Base-by-base conservation (phyloP, 2,329 filamentous ascomycete genomes). In the Fusarium aywerte region DNA sequence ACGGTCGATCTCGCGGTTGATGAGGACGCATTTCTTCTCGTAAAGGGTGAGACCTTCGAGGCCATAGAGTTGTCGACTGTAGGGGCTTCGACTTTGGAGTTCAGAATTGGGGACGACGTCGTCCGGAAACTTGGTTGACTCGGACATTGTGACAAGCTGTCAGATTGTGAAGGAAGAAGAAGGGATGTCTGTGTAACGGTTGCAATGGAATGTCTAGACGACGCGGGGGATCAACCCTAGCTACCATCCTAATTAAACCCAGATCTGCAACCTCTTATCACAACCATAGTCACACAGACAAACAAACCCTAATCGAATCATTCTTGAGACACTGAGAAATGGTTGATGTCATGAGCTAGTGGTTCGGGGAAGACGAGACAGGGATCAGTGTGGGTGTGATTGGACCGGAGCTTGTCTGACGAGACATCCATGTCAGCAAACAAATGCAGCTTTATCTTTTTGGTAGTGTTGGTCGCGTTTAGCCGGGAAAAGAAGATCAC, bases 1-100 rank as follows among this genome's bases (percentile, higher is more conserved):
- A 35, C 72, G 65, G 55, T 86, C 82, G 58, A 86, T 82, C 72
- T 85, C 84, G 12, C 65, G 76, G 62, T 78, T 77, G 55, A 78
- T 58, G 4, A 78, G 73, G 29, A 75, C 68, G 56, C 76, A 77
- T 60, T 78, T 78, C 55, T 77, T 75, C 58, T 78, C 75, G 66
- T 77, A 76, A 1, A 77, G 67, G 1, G 73, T 71, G 8, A 77
- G 49, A 8, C 73, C 72, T 1, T 75, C 66, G 38, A 76, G 67
- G 16, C 57, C 32, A 5, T 64, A 3, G 6, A 62, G 52, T 3
- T 16, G 39, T 12, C 25, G 16, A 15, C 39, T 16, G 10, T 27
- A 42, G 10, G 49, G 18, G 31, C 31, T 39, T 3, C 10, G n/a
- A 8, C 27, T 52, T 33, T 59, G 58, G 3, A 67, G 10, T 15